These are phyloP conservation scores for Fraxinus excelsior DNA, from an alignment of 257 asterid species.

Conservation along the genomic window DNA sequence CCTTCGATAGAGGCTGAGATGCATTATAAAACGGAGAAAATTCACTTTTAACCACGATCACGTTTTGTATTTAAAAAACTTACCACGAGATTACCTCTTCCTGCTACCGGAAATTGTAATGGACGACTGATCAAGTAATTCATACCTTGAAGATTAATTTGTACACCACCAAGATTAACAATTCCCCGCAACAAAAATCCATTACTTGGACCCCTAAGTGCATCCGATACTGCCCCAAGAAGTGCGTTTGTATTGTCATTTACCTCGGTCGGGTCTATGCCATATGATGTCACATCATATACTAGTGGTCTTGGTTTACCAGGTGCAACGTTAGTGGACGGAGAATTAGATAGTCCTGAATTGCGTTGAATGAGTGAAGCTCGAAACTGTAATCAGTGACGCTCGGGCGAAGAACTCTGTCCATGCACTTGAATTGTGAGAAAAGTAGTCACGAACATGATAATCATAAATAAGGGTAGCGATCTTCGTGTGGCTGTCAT, in stretches of 20 bases:
- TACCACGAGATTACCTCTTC: slow-evolving; percentile 78
- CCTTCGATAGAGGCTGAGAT: neutral
- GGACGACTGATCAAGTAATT: slow-evolving; percentile 77
- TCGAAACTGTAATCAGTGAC: slow-evolving; percentile 18
- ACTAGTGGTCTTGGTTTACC: slow-evolving; percentile 32
- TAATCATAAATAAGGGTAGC: neutral
- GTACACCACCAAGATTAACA: slow-evolving; percentile 82
- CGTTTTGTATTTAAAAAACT: neutral
- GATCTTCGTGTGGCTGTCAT: slow-evolving; percentile 18
- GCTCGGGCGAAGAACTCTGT: slow-evolving; percentile 2
- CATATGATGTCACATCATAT: slow-evolving; percentile 70
- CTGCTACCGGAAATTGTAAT: slow-evolving; percentile 56
- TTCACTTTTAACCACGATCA: neutral
- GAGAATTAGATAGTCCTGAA: neutral
- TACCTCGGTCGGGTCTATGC: slow-evolving; percentile 85
- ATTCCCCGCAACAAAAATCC: slow-evolving; percentile 62
- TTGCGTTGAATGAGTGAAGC: slow-evolving; percentile 32
- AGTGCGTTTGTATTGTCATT: slow-evolving; percentile 72
- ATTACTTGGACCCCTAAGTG: slow-evolving; percentile 53
- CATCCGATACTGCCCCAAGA: slow-evolving; percentile 62
- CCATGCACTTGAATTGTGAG: slow-evolving; percentile 23
- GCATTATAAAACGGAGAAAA: neutral
- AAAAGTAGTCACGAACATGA: slow-evolving; percentile 7
- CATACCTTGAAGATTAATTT: slow-evolving; percentile 85
- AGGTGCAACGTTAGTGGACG: neutral